Evolutionary conservation across 768 basidiomycete species (phyloP).

Genomic region (Astraeus odoratus): DNA sequence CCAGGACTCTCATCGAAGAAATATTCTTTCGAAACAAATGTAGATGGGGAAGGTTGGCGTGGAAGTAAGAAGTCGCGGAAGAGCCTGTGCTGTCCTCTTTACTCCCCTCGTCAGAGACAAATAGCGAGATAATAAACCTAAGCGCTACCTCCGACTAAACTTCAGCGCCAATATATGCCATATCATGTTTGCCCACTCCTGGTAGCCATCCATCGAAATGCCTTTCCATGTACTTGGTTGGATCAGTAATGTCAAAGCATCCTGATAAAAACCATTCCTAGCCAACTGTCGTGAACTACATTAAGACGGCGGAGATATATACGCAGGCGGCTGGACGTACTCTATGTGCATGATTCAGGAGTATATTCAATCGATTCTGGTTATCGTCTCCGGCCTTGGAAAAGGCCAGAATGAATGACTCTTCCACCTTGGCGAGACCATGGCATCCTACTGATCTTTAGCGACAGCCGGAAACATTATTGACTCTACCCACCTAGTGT

Average conservation of each 20-base stretch:
- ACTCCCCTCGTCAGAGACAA: conserved; percentile 2
- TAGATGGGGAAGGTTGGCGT: conserved; percentile 45
- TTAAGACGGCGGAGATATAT: conserved; percentile 5
- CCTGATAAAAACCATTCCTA: conserved; percentile 59
- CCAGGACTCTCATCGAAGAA: conserved; percentile 35
- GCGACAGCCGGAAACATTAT: background rate
- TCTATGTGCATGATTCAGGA: conserved; percentile 62
- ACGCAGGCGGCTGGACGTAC: conserved; percentile 31
- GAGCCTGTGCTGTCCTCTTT: conserved; percentile 54
- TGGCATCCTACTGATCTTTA: conserved; percentile 48
- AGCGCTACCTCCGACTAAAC: conserved; percentile 56
- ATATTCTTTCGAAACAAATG: conserved; percentile 52
- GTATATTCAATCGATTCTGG: conserved; percentile 52
- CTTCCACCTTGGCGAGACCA: conserved; percentile 56
- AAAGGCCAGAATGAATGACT: conserved; percentile 64
- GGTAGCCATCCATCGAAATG: conserved; percentile 56
- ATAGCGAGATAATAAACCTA: conserved; percentile 1
- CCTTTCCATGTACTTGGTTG: conserved; percentile 67
- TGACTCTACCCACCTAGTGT: conserved; percentile 45
- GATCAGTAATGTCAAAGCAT: conserved; percentile 55
- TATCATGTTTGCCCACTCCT: conserved; percentile 66
- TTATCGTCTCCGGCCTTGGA: conserved; percentile 50
- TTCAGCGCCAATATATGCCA: conserved; percentile 73
- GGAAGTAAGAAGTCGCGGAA: conserved; percentile 61
- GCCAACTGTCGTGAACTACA: conserved; percentile 40